Conservation (phyloP, 768 basidiomycete species). For the Royoungia palumana region DNA sequence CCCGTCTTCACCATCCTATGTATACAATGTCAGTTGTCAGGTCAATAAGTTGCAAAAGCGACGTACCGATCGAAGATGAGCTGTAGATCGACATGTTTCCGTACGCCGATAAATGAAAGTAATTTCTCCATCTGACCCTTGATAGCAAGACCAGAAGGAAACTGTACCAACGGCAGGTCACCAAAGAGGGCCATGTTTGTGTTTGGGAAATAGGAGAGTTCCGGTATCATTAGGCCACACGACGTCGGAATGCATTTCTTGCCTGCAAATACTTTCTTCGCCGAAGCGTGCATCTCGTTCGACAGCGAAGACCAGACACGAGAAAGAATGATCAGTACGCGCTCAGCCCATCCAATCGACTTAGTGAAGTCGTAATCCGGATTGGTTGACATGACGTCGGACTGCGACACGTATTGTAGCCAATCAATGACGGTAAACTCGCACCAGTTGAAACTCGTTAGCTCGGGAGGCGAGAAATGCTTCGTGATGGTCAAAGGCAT, state of each 20-base stretch:
- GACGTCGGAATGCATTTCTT: constrained; percentile 50
- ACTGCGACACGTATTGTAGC: constrained; percentile 60
- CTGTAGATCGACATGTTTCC: constrained; percentile 90
- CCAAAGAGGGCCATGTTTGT: constrained; percentile 72
- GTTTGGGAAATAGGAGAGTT: constrained; percentile 78
- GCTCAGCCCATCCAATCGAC: constrained; percentile 77
- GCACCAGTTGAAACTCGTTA: constrained; percentile 70
- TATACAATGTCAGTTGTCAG: neutral
- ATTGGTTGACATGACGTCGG: constrained; percentile 39
- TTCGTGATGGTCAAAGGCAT: constrained; percentile 68
- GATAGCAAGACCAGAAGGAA: constrained; percentile 60
- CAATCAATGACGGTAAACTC: constrained; percentile 78
- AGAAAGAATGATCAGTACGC: constrained; percentile 61
- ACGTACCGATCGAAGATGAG: constrained; percentile 83
- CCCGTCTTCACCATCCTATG: constrained; percentile 84
- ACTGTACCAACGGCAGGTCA: constrained; percentile 77
- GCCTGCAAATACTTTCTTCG: constrained; percentile 40
- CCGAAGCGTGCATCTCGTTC: constrained; percentile 40
- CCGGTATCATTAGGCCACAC: constrained; percentile 65
- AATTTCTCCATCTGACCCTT: constrained; percentile 74
- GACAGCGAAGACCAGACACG: constrained; percentile 70
- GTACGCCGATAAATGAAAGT: constrained; percentile 71
- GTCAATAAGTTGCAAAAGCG: neutral
- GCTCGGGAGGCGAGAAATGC: constrained; percentile 47
- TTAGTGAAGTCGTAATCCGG: constrained; percentile 58